Base-by-base conservation (phyloP, 495 filamentous ascomycete genomes). In the Neurospora sp. region DNA sequence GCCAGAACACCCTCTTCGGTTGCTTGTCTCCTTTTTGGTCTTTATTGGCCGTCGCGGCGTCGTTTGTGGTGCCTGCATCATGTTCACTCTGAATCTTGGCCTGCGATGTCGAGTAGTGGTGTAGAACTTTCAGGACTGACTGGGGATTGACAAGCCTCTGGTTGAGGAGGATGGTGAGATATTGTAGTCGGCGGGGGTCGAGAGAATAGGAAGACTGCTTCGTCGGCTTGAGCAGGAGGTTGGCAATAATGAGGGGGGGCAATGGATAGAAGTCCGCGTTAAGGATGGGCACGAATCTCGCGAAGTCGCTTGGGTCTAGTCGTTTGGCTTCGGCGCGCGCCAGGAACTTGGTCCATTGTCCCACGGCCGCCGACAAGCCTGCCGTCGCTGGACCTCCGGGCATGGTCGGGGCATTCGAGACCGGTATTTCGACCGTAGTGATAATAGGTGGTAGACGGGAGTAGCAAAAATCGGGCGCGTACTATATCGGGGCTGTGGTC, bases 181-280 rank as follows among this genome's bases (percentile, higher is more conserved):
- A 94, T 22, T 87, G 82, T 6, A 86, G 84, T 31, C 91, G 80
- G 61, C 91, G 84, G 31, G 89, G 89, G 74, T 94, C 91, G 80
- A 91, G 87, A 73, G 81, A 82, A 75, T 85, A 78, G 42, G 76
- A 81, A 69, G 85, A 77, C 16, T 79, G 77, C 37, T 85, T 85
- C 2, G 72, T 72, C 20, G 89, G 88, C 35, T 84, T 85, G 7
- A 93, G 81, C 40, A 90, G 83, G 3, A 91, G 76, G 72, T 91
- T 87, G 72, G 91, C 85, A 59, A 93, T 82, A 66, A 83, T 72
- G 16, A 72, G 68, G 14, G 84, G 79, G 4, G 84, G 80, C 22
- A 89, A 76, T 1, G 83, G 86, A 73, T 83, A 76, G 12, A 31
- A 66, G 72, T 84, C 83, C 16, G 80, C 71, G 73, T 79, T 72